Evolutionary conservation across 176 grass and related monocot genomes (phyloP), one percentile per base, ranked within the genome.

Genomic region (Ananas comosus): DNA sequence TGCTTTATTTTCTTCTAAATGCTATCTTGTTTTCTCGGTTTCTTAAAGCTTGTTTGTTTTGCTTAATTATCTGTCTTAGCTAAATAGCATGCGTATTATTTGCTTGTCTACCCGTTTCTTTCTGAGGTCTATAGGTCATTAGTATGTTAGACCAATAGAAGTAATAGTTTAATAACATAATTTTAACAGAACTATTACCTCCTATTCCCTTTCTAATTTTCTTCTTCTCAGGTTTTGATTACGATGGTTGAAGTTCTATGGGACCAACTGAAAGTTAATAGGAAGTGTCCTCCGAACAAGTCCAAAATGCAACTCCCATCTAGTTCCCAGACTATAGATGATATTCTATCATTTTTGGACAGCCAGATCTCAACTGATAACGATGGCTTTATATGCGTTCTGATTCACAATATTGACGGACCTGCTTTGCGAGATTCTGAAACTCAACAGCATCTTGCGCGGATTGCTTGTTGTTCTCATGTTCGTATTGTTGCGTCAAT

Each of bases 331-430:
- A 87, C 93, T 19, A 72, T 68, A 52, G 93, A 90, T 48, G 93
- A 92, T 63, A 74, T 92, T 22, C 65, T 92, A 27, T 92, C 84
- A 65, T 97, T 87, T 85, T 79, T 97, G 13, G 81, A 78, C 53
- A 74, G 49, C 11, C 80, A 81, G 66, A 73, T 77, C 78, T 72
- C 86, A 1, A 58, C 83, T 65, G 77, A 88, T 3, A 72, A 68
- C 53, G 74, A 77, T 22, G 53, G 78, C 63, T 65, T 67, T 2
- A 25, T 88, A 24, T 97, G 89, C 73, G 74, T 88, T 73, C 80
- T 97, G 64, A 83, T 97, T 72, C 93, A 97, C 79, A 83, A 90
- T 71, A 90, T 88, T n/a, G 89, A 97, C 47, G 93, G 93, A 53
- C 93, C 93, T 83, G 81, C 86, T 51, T 70, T 97, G 74, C 86